Base-by-base conservation (phyloP, 139 green algal genomes). In the Chlamydomonas sphaeroides region DNA sequence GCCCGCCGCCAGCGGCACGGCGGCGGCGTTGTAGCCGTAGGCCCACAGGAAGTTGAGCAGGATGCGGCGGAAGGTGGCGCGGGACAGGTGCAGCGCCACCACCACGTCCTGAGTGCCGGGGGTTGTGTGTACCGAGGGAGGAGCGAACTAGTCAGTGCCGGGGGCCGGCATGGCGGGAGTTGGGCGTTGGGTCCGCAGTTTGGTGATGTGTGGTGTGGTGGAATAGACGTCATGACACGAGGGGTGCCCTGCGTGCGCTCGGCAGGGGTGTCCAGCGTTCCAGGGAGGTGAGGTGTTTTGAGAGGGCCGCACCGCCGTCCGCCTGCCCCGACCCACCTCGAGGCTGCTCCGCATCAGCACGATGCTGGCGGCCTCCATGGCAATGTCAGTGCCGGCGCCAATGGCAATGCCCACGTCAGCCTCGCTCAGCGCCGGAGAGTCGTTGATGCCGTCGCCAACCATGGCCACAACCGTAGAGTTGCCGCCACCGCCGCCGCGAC, bases 361-460 rank as follows among this genome's bases (percentile, higher is more conserved):
- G 65, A 94, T 93, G 66, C 97, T 92, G 0, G 96, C 96, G 25
- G 96, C 94, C 87, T 96, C 90, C 59, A 96, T 80, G 0, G 95
- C 94, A 15, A 98, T 90, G 76, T 89, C 92, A 20, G 79, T 92
- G 28, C 94, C 95, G 7, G 87, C 87, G 11, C 96, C 96, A 15
- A 99, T 92, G 2, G 97, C 96, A 35, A 99, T 96, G 56, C 97
- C 97, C 32, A 99, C 91, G 81, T 99, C 96, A 0, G 97, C 96
- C 18, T 93, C 93, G 0, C 92, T 94, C 69, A 99, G 89, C 15
- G 97, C 97, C 2, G 97, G 97, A 0, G 93, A 93, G 91, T 99
- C 97, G 84, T 99, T 99, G 48, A 99, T 92, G 49, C 97, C 97
- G 81, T 99, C 97, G 5, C 97, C 97, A 49, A 99, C 97, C 96